Percentiles rank a stretch among this genome's conserved stretches.
Conservation (phyloP, 225 moss, liverwort and hornwort genomes). For the Polytrichum formosum region DNA sequence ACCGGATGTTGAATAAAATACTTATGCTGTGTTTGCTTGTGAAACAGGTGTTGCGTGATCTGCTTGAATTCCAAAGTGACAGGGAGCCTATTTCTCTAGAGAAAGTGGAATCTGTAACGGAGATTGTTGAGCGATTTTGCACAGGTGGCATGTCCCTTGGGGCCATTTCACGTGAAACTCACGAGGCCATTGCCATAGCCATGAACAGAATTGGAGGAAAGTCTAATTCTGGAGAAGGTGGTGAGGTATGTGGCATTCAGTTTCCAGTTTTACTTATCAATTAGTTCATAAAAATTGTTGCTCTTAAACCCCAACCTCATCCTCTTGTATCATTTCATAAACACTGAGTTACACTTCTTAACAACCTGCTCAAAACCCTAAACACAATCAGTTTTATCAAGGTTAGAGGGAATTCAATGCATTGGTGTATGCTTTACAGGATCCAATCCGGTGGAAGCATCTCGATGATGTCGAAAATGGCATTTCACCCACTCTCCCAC, state of each 20-base stretch:
- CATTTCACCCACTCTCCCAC: conserved; percentile 73
- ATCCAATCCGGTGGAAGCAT: conserved; percentile 87
- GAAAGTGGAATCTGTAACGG: conserved; percentile 70
- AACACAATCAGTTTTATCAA: no score
- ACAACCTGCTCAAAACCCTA: no score
- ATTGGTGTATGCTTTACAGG: conserved; percentile 31
- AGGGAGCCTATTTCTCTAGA: conserved; percentile 51
- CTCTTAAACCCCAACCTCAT: no score
- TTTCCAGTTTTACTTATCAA: no score
- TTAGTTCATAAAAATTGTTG: no score
- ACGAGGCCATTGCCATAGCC: conserved; percentile 88
- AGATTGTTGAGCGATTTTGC: conserved; percentile 81
- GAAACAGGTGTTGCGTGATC: conserved; percentile 79
- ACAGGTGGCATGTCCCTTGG: conserved; percentile 97
- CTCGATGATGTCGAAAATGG: conserved; percentile 77
- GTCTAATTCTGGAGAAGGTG: conserved; percentile 95
- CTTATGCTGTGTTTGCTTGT: conserved; percentile 1
- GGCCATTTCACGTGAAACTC: conserved; percentile 90
- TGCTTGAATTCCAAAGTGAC: conserved; percentile 66
- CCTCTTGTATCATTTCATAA: no score
- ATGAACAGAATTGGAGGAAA: conserved; percentile 93
- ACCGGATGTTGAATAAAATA: no score
- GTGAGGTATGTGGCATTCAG: conserved; percentile 55
- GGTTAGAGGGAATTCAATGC: no score
- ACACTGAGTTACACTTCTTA: no score